Percentiles rank a stretch among this genome's conserved stretches.
phyloP scores from a whole-genome alignment of 1,139 yeast genomes.

The Magnusiomyces tetraspermus region DNA sequence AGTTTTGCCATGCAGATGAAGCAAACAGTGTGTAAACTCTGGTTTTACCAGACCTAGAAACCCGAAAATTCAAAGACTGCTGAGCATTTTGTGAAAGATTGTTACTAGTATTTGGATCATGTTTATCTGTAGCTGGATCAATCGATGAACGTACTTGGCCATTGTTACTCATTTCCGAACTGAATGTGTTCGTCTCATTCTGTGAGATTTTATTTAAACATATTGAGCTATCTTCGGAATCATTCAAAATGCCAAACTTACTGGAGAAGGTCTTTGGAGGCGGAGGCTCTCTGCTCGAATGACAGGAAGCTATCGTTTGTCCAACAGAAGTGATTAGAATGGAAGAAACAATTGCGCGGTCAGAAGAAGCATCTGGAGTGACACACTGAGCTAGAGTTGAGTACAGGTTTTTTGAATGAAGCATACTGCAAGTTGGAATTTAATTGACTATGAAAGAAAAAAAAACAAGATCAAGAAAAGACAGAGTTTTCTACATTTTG shows the following conservation, averaged over 20 bases:
- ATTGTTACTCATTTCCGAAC: too few species aligned
- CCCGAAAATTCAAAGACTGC: constrained; percentile 20
- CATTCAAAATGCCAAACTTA: background rate
- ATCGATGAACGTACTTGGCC: too few species aligned
- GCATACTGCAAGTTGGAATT: constrained; percentile 21
- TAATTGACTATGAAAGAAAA: too few species aligned
- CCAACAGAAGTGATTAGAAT: constrained; percentile 24
- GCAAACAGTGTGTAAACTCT: constrained; percentile 27
- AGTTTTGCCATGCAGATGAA: constrained; percentile 27
- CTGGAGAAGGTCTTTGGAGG: constrained; percentile 4
- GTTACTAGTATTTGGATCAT: background rate
- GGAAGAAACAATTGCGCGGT: constrained; percentile 20
- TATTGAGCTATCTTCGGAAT: background rate
- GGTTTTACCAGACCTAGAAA: constrained; percentile 25
- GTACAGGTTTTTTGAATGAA: constrained; percentile 22
- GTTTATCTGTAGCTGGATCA: background rate
- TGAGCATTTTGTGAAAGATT: background rate
- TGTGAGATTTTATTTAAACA: background rate
- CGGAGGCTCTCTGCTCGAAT: constrained; percentile 23
- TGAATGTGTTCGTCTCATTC: too few species aligned
- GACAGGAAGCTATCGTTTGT: constrained; percentile 24
- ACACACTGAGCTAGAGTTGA: constrained; percentile 24
- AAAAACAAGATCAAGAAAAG: too few species aligned
- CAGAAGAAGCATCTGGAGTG: constrained; percentile 8
- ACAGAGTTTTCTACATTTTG: too few species aligned